These are phyloP conservation scores for Botrytis paeoniae DNA, from an alignment of 2,329 filamentous ascomycete species.

Conservation along the genomic window DNA sequence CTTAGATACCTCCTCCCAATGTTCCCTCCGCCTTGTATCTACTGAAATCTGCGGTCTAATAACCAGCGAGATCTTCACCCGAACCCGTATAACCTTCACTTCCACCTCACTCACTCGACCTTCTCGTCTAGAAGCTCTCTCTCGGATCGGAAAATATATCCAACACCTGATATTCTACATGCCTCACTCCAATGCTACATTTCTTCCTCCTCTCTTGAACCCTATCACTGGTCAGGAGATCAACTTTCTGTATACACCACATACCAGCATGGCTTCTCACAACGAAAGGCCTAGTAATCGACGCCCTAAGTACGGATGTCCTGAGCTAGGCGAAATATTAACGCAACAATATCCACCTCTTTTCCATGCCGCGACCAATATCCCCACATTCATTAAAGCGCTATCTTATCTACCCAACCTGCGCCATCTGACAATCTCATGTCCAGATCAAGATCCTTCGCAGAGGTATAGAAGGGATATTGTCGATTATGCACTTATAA, in stretches of 20 bases:
- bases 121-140: slow-evolving; percentile 68
- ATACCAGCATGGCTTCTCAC: slow-evolving; percentile 61
- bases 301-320: slow-evolving; percentile 74
- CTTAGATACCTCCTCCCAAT: slow-evolving; percentile 41
- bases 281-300: slow-evolving; percentile 41
- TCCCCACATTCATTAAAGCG: slow-evolving; percentile 76
- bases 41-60: slow-evolving; percentile 68
- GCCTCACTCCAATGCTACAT: slow-evolving; percentile 73
- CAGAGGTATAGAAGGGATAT: slow-evolving; percentile 72
- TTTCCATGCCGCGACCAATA: slow-evolving; percentile 86
- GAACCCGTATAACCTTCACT: slow-evolving; percentile 67
- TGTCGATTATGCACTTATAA: slow-evolving; percentile 87
- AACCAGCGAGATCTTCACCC: slow-evolving; percentile 66
- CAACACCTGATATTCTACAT: slow-evolving; percentile 75
- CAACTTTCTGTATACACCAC: slow-evolving; percentile 77
- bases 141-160: slow-evolving; percentile 74
- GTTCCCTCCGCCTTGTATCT: slow-evolving; percentile 62
- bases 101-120: slow-evolving; percentile 73
- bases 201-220: slow-evolving; percentile 80
- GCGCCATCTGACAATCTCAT: slow-evolving; percentile 71
- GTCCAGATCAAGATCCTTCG: slow-evolving; percentile 65
- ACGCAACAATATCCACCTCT: slow-evolving; percentile 84
- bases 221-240: slow-evolving; percentile 74
- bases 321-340: slow-evolving; percentile 75
- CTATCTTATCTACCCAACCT: slow-evolving; percentile 67